These are phyloP conservation scores for Hypoxylon rickii DNA, from an alignment of 495 filamentous ascomycete genomes.

Conservation along the genomic window DNA sequence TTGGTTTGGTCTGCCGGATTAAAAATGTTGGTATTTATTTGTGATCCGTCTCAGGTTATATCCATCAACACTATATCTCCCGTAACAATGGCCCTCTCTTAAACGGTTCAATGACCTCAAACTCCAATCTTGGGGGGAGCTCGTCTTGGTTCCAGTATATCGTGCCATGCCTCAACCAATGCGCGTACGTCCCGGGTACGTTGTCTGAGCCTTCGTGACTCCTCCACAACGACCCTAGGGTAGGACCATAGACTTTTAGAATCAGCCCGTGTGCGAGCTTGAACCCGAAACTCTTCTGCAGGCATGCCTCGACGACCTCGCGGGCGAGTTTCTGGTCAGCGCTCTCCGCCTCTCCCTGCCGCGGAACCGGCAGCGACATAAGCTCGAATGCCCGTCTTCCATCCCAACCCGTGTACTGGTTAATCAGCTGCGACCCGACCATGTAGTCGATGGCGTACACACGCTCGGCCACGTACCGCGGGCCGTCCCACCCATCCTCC, in stretches of 20 bases:
- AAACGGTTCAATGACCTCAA: conserved; percentile 42
- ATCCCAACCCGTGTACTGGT: conserved; percentile 55
- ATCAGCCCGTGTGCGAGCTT: conserved; percentile 61
- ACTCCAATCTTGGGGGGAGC: conserved; percentile 39
- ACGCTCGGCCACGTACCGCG: conserved; percentile 50
- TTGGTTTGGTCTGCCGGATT: no score
- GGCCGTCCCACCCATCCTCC: conserved; percentile 58
- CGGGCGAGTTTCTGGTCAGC: conserved; percentile 54
- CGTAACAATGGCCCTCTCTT: conserved; percentile 46
- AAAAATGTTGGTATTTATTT: no score
- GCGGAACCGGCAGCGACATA: conserved; percentile 54
- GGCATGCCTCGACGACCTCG: conserved; percentile 55
- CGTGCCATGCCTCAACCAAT: conserved; percentile 51
- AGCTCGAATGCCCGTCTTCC: conserved; percentile 53
- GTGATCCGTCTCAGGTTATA: neutral
- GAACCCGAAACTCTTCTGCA: conserved; percentile 53
- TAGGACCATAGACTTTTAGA: conserved; percentile 47
- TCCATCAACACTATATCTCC: conserved; percentile 3
- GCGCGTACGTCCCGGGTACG: conserved; percentile 50
- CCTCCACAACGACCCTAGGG: conserved; percentile 54
- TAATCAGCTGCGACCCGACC: conserved; percentile 55
- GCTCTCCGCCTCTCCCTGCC: conserved; percentile 48
- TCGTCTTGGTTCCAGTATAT: conserved; percentile 46
- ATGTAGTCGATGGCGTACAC: conserved; percentile 56
- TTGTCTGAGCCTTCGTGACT: conserved; percentile 50